Percentiles rank a stretch among this genome's conserved stretches.
These are phyloP conservation scores for Camelina sativa DNA, from an alignment of 345 rosid genomes.

Conservation along the genomic window DNA sequence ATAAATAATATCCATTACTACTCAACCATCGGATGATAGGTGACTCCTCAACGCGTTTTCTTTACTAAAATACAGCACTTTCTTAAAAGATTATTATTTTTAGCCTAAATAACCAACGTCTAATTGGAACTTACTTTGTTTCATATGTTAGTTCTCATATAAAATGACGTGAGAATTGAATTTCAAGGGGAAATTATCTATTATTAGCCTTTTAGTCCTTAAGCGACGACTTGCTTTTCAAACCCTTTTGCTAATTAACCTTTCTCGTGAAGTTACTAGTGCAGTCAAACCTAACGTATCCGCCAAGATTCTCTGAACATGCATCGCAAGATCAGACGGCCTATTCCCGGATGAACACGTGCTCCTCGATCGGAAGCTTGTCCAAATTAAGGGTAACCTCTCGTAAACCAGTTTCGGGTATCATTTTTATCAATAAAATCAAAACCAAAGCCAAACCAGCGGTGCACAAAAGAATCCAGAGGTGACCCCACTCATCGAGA, in stretches of 20 bases:
- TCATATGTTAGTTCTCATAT: neutral
- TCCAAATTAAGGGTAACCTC: constrained; percentile 60
- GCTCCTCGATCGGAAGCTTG: constrained; percentile 51
- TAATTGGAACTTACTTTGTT: neutral
- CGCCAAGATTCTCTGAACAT: constrained; percentile 74
- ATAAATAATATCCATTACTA: neutral
- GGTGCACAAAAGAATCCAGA: too few relatives aligned
- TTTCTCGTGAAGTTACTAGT: constrained; percentile 75
- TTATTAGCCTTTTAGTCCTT: neutral
- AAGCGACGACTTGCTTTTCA: neutral
- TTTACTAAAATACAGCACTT: neutral
- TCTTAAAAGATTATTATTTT: neutral
- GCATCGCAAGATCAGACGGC: constrained; percentile 48
- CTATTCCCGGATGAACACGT: neutral
- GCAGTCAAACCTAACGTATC: constrained; percentile 61
- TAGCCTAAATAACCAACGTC: neutral
- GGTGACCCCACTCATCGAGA: too few relatives aligned
- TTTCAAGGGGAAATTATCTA: neutral
- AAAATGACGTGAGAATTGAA: neutral
- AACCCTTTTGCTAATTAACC: constrained; percentile 57
- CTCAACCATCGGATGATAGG: neutral
- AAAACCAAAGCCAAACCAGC: constrained; percentile 55
- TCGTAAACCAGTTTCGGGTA: constrained; percentile 70
- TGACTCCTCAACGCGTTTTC: constrained; percentile 2
- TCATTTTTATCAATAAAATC: constrained; percentile 73